These are phyloP conservation scores for Suhomyces bolitotheri DNA, from an alignment of 1,139 yeast genomes.

Conservation along the genomic window DNA sequence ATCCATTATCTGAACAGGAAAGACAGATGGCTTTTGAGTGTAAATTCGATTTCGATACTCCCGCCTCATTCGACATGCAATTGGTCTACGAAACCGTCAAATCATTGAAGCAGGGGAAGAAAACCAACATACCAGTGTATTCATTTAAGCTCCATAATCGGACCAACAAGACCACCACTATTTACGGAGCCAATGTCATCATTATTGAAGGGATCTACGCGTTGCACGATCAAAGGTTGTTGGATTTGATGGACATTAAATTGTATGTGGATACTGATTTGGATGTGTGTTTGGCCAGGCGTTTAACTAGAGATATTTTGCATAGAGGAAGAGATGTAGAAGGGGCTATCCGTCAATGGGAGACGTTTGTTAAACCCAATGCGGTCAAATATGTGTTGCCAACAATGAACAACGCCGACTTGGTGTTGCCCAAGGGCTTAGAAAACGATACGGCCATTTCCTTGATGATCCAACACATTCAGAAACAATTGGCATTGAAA, in stretches of 20 bases:
- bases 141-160: slow-evolving; percentile 77
- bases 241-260: slow-evolving; percentile 79
- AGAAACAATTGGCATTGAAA: slow-evolving; percentile 66
- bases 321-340: slow-evolving; percentile 80
- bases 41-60: slow-evolving; percentile 84
- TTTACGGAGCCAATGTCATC: slow-evolving; percentile 95
- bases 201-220: slow-evolving; percentile 92
- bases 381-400: slow-evolving; percentile 76
- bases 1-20: slow-evolving; percentile 64
- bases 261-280: slow-evolving; percentile 92
- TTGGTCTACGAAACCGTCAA: slow-evolving; percentile 62
- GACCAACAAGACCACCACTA: slow-evolving; percentile 64
- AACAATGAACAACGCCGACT: slow-evolving; percentile 78
- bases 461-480: slow-evolving; percentile 76
- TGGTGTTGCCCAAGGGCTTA: slow-evolving; percentile 84
- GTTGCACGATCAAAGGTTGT: slow-evolving; percentile 65
- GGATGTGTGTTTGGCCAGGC: slow-evolving; percentile 85
- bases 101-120: slow-evolving; percentile 58
- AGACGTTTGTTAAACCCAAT: slow-evolving; percentile 86
- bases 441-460: slow-evolving; percentile 81
- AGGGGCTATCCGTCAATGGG: slow-evolving; percentile 90
- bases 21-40: slow-evolving; percentile 60
- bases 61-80: slow-evolving; percentile 79
- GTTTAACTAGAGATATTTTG: slow-evolving; percentile 82
- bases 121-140: slow-evolving; percentile 80